phyloP scores from a whole-genome alignment of 345 rosid species.

The Linum tenue region DNA sequence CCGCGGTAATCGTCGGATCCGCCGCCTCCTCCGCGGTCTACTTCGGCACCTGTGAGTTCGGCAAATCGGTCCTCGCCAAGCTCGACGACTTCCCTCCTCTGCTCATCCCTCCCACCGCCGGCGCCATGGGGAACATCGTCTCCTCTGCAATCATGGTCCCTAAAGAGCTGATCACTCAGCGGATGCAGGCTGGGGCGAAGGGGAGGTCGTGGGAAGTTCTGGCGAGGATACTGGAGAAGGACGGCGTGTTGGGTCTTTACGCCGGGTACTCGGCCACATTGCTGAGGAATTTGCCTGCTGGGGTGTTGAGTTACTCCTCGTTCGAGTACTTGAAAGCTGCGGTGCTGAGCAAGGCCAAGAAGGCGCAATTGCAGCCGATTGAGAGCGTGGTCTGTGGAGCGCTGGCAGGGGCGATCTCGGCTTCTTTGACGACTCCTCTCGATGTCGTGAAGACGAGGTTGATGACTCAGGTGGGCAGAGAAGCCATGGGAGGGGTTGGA shows the following conservation, averaged over 20 bases:
- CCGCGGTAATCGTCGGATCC: conserved; percentile 83
- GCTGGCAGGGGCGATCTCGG: conserved; percentile 88
- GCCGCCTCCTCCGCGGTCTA: conserved; percentile 2
- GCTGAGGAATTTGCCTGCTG: conserved; percentile 84
- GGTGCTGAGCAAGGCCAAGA: conserved; percentile 51
- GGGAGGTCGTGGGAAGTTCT: conserved; percentile 75
- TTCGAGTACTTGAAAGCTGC: conserved; percentile 71
- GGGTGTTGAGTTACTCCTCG: conserved; percentile 82
- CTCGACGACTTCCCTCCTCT: neutral
- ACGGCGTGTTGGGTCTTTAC: conserved; percentile 78
- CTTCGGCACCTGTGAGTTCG: conserved; percentile 55
- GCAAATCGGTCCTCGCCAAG: conserved; percentile 32
- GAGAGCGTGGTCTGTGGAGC: conserved; percentile 89
- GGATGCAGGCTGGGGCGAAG: conserved; percentile 84
- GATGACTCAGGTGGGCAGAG: conserved; percentile 71
- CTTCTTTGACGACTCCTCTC: conserved; percentile 76
- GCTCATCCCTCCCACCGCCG: conserved; percentile 68
- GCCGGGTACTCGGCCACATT: conserved; percentile 87
- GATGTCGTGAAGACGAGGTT: conserved; percentile 91
- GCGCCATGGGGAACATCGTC: conserved; percentile 89
- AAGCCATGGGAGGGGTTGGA: conserved; percentile 36
- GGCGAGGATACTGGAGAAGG: conserved; percentile 62
- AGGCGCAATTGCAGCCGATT: conserved; percentile 60
- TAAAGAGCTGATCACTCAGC: conserved; percentile 77
- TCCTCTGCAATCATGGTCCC: conserved; percentile 96